Percentiles rank a stretch among this genome's conserved stretches.
Conservation (phyloP, 768 basidiomycete genomes). For the Suillus bovinus region DNA sequence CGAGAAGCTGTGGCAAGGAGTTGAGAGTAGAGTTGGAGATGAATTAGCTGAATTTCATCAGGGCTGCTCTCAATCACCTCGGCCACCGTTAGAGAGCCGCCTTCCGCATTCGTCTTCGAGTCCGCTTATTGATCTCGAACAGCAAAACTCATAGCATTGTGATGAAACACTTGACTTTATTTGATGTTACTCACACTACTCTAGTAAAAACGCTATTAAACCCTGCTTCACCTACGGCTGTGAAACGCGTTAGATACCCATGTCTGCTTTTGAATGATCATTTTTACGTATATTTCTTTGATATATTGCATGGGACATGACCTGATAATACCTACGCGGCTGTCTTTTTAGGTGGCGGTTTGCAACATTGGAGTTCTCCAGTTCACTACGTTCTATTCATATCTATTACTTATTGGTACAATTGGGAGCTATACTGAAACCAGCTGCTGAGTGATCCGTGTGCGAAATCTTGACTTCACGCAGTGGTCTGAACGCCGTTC, state of each 20-base stretch:
- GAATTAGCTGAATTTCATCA: conserved; percentile 26
- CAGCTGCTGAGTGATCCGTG: neutral
- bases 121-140: conserved; percentile 30
- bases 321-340: neutral
- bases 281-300: neutral
- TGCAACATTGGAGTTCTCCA: neutral
- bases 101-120: conserved; percentile 25
- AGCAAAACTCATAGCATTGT: conserved; percentile 21
- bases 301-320: conserved; percentile 3
- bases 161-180: conserved; percentile 15
- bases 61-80: conserved; percentile 31
- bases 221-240: conserved; percentile 31
- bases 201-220: conserved; percentile 27
- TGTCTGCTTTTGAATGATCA: conserved; percentile 7
- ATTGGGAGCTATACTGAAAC: neutral
- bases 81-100: conserved; percentile 25
- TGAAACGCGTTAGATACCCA: conserved; percentile 18
- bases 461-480: neutral
- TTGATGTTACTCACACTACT: conserved; percentile 24
- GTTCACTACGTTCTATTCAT: neutral
- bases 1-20: conserved; percentile 47
- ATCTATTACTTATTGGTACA: neutral
- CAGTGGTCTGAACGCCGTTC: no score
- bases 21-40: conserved; percentile 32
- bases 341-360: neutral